Evolutionary conservation across 1,284 basidiomycete genomes (phyloP).

Genomic region (Tetrapyrgos nigripes): DNA sequence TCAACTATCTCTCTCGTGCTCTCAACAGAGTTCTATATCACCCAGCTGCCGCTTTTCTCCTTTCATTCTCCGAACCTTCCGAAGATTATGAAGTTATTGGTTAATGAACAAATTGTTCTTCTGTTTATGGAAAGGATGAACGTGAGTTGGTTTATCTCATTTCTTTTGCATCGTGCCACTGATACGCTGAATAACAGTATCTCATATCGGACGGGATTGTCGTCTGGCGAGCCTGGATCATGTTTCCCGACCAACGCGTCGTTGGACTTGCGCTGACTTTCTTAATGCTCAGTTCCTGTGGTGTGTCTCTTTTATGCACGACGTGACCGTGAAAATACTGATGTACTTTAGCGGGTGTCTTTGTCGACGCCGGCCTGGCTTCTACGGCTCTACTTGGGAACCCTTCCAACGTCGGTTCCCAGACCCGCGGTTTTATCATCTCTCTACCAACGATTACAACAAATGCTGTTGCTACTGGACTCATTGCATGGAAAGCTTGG

Average conservation of each 20-base stretch:
- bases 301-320: neutral
- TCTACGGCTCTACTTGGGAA: neutral
- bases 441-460: neutral
- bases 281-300: neutral
- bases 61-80: neutral
- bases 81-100: neutral
- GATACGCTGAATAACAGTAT: neutral
- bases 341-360: neutral
- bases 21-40: neutral
- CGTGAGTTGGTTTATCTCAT: neutral
- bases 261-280: neutral
- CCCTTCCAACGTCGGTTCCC: neutral
- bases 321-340: neutral
- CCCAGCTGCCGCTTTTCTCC: neutral
- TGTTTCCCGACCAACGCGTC: neutral
- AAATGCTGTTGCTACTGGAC: neutral
- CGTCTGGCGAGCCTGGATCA: slow-evolving; percentile 7
- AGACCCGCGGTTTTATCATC: neutral
- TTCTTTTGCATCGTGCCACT: neutral
- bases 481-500: slow-evolving; percentile 1
- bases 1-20: neutral
- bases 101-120: neutral
- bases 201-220: neutral
- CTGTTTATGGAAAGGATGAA: neutral
- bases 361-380: neutral